Base-by-base conservation (phyloP, 2,329 filamentous ascomycete genomes). In the Chaetomiaceae sp. region DNA sequence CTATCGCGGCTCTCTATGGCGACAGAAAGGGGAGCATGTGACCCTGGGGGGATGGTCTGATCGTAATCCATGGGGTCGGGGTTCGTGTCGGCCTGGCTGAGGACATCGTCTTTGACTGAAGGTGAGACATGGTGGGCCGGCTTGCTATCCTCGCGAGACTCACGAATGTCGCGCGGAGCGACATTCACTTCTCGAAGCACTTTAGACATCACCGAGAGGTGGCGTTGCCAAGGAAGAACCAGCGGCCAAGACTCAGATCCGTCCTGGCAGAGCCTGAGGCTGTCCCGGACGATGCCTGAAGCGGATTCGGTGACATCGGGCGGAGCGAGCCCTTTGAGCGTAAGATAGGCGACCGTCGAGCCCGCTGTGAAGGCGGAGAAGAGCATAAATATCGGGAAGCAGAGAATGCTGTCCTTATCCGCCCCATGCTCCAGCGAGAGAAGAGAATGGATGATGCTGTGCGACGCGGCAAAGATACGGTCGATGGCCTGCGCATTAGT, bases 341-440 rank as follows among this genome's bases (percentile, higher is more conserved):
- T 81, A 27, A 84, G 72, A 66, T 82, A 84, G 11, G 80, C 80
- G 1, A 82, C 76, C 1, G 80, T 83, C 2, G 80, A 80, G 56
- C 79, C 79, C 2, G 80, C 78, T 0, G 79, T 82, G 57, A 84
- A 84, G 46, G 79, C 77, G 0, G 80, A 79, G 64, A 84, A 84
- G 11, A 83, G 71, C 80, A 84, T 83, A 56, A 82, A 81, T 50
- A 84, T 79, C 33, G 80, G 80, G 67, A 82, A 81, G 66, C 77
- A 81, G n/a, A 78, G 70, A n/a, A 77, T 72, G 21, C 73, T 71
- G 49, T 82, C 78, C 68, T 82, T 82, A 48, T 83, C 79, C 1
- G 75, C 71, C 9, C 79, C 78, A 10, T 72, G 66, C 65, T 83
- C 80, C 2, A 84, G 74, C 1, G 79, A 75, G 4, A 75, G 71